Conservation (phyloP, 345 rosid species). For the Aegle marmelos region DNA sequence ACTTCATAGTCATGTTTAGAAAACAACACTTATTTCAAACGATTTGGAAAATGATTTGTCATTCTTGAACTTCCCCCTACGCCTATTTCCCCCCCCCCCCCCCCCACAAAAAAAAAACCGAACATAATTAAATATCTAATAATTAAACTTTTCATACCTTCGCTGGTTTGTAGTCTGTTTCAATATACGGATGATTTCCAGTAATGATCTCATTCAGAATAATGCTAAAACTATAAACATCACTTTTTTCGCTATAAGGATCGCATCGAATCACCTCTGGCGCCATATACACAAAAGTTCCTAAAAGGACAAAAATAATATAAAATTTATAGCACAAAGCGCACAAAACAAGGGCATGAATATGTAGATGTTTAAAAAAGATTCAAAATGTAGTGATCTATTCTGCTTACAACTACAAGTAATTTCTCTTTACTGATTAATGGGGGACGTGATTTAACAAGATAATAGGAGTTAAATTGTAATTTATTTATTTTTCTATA, state of each 20-base stretch:
- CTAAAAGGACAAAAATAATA: conserved; percentile 5
- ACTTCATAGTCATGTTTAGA: not conserved
- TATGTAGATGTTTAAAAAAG: too few species aligned
- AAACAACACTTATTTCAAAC: not conserved
- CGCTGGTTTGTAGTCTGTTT: conserved; percentile 37
- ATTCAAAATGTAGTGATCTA: too few species aligned
- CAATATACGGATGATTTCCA: conserved; percentile 43
- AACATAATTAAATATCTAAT: too few species aligned
- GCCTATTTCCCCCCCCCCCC: too few species aligned
- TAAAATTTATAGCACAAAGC: too few species aligned
- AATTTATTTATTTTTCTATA: too few species aligned
- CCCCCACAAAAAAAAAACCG: too few species aligned
- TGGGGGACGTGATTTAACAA: too few species aligned
- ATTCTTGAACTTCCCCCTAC: not conserved
- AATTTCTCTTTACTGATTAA: rapidly evolving
- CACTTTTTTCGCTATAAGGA: conserved; percentile 61
- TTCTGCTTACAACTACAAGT: too few species aligned
- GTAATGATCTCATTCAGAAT: conserved; percentile 54
- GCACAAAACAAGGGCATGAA: not conserved
- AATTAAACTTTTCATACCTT: conserved; percentile 26
- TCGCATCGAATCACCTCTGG: conserved; percentile 59
- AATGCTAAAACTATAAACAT: conserved; percentile 51
- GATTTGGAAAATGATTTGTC: not conserved
- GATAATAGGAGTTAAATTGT: too few species aligned
- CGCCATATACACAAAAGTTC: conserved; percentile 64